phyloP scores from a whole-genome alignment of 306 rosid species.

The Cercis canadensis region DNA sequence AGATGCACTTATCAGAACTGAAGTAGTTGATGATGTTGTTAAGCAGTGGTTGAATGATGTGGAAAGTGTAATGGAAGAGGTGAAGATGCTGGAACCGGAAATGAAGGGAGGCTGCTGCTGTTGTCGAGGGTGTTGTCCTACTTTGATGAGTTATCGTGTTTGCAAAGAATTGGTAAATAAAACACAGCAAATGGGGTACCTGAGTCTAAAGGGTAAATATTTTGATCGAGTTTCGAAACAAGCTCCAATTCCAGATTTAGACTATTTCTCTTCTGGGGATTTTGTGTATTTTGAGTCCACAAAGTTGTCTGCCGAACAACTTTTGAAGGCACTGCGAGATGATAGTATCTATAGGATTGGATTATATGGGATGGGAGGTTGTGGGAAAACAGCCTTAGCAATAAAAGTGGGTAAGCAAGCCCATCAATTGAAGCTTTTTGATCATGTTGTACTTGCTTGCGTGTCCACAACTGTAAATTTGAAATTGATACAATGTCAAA shows the following conservation, averaged over 20 bases:
- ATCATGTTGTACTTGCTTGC: neutral
- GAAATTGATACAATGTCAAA: neutral
- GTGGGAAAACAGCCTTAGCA: neutral
- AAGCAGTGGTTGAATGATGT: neutral
- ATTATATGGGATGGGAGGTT: neutral
- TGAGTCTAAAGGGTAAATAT: neutral
- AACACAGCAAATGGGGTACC: neutral
- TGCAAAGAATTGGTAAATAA: neutral
- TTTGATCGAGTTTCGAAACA: neutral
- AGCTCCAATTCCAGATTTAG: neutral
- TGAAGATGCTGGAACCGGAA: neutral
- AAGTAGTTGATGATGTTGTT: neutral
- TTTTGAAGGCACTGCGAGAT: neutral
- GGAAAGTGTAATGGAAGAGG: neutral
- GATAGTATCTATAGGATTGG: neutral
- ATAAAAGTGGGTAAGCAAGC: neutral
- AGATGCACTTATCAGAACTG: neutral
- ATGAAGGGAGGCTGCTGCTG: neutral
- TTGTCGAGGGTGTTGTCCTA: neutral
- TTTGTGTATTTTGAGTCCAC: neutral
- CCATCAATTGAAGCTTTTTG: neutral
- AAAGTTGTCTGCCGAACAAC: neutral
- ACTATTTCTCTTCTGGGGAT: neutral
- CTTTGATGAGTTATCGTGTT: neutral
- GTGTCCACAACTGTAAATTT: neutral